Evolutionary conservation across 73 alveolate species (phyloP), one percentile per base, ranked within the genome.

Genomic region (Diophrys sp.): DNA sequence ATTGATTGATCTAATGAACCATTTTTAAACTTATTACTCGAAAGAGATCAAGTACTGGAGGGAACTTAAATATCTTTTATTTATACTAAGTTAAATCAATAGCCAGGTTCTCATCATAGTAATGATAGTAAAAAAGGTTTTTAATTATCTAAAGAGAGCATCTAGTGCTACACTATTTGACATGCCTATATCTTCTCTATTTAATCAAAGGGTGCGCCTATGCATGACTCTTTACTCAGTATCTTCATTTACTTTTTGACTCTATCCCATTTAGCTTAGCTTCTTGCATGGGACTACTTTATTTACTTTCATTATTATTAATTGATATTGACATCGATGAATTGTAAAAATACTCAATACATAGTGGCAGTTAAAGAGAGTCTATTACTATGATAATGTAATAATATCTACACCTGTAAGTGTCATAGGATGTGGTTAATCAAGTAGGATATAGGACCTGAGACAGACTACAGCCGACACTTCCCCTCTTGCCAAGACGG

Each of bases 61-160:
- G 81, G 56, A 34, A 79, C 56, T 67, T 79, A 23, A 74, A 78
- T 27, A 79, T 68, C 56, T 79, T 79, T 5, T 56, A 79, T 54
- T 71, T 79, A 71, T 44, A 79, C n/a, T 79, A 71, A 33, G 75
- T 71, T 2, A 84, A 55, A 33, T 84, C 87, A 8, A 84, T 29
- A 0, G 78, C 71, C 28, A 87, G 2, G 67, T 54, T 67, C 25
- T 75, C 57, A 70, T 84, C 92, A 11, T 66, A 83, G 56, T 84
- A 84, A 0, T 87, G 92, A 66, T 78, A 54, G 18, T 44, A 11
- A 44, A 44, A 11, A 44, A 44, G 62, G 62, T 44, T 44, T 44
- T 44, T 18, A 44, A 44, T 44, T 5, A 44, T 44, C 62, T 44
- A 44, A 44, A 44, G n/a, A 44, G 62, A 44, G 62, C 5, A 44